Conservation (phyloP, 2,329 filamentous ascomycete genomes). For the Intubia oerlemansii region DNA sequence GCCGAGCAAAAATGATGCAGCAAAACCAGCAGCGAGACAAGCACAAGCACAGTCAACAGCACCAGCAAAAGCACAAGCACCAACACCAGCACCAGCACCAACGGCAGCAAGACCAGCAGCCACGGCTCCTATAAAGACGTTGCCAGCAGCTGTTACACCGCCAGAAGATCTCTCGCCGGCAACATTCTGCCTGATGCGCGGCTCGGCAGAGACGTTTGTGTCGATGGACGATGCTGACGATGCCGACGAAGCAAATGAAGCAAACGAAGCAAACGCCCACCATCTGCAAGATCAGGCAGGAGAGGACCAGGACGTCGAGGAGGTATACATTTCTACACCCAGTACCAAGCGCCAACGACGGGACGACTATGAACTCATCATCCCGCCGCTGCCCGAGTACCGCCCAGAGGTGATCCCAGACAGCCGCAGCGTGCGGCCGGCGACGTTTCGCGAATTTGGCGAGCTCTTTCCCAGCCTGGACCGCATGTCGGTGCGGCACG, state of each 20-base stretch:
- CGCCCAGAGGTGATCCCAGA: conserved; percentile 38
- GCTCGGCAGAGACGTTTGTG: conserved; percentile 60
- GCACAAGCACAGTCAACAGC: too few species aligned
- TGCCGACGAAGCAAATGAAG: neutral
- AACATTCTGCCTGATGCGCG: conserved; percentile 24
- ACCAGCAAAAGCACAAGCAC: too few species aligned
- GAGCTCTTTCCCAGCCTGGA: conserved; percentile 71
- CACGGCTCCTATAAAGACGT: conserved; percentile 9
- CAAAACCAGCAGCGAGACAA: too few species aligned
- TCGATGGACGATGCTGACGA: conserved; percentile 21
- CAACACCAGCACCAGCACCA: conserved; percentile 15
- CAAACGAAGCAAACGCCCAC: conserved; percentile 2
- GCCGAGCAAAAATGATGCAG: too few species aligned
- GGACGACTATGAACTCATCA: too few species aligned
- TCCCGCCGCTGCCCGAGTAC: conserved; percentile 35
- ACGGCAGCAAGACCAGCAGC: conserved; percentile 3
- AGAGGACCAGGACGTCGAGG: neutral
- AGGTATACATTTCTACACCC: neutral
- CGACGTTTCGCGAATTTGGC: conserved; percentile 64
- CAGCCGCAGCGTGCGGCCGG: conserved; percentile 47
- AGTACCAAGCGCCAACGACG: conserved; percentile 4
- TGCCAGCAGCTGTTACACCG: too few species aligned
- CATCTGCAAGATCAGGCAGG: conserved; percentile 10
- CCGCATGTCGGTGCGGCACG: conserved; percentile 65
- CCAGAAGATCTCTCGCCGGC: conserved; percentile 20